Conservation (phyloP, 2,329 filamentous ascomycete genomes). For the Sclerotinia nivalis region DNA sequence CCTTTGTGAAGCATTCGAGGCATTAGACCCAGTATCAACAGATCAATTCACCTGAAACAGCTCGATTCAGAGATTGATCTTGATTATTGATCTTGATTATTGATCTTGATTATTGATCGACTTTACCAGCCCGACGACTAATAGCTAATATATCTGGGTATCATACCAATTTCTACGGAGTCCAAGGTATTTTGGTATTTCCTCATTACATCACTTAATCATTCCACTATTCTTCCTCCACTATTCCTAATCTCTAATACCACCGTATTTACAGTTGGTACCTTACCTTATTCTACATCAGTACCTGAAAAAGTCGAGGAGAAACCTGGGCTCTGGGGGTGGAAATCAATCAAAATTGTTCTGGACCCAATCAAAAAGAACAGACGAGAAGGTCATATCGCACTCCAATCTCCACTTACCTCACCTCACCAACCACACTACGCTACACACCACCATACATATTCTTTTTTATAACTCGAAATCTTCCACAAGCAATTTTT, state of each 20-base stretch:
- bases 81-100: no score
- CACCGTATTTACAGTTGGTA: slow-evolving; percentile 15
- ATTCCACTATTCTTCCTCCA: neutral
- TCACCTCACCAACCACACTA: neutral
- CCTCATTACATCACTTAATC: slow-evolving; percentile 1
- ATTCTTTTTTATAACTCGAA: neutral
- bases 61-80: no score
- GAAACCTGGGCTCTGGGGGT: neutral
- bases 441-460: neutral
- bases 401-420: neutral
- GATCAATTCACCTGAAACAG: slow-evolving; percentile 1
- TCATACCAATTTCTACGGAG: neutral
- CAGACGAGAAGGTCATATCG: neutral
- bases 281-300: slow-evolving; percentile 13
- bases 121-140: neutral
- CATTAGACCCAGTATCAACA: neutral
- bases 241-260: neutral
- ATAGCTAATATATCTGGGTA: neutral
- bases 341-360: neutral
- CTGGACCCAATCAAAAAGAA: slow-evolving; percentile 11
- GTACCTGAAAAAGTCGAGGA: slow-evolving; percentile 4
- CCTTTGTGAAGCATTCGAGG: neutral
- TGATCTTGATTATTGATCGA: neutral
- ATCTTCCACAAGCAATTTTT: no score
- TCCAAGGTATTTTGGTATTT: neutral